phyloP scores from a whole-genome alignment of 2,329 filamentous ascomycete species.

The Aschersonia sp. region DNA sequence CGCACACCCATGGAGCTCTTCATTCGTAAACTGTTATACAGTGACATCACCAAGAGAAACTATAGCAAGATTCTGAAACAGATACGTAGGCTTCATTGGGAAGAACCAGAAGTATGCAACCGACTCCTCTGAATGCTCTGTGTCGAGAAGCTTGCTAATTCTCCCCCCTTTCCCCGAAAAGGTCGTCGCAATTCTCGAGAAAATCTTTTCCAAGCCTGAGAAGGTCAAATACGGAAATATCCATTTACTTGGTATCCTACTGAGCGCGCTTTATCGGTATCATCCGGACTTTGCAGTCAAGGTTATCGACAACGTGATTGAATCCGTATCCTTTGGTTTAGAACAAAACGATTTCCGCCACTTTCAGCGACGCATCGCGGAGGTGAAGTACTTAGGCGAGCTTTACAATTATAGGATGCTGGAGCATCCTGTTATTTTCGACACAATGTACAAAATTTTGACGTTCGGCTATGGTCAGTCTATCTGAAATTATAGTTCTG shows the following conservation, averaged over 20 bases:
- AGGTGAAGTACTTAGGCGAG: conserved; percentile 92
- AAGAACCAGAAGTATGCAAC: conserved; percentile 61
- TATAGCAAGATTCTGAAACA: conserved; percentile 90
- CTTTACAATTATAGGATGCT: conserved; percentile 97
- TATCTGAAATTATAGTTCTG: not conserved
- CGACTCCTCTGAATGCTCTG: no score
- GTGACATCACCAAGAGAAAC: conserved; percentile 87
- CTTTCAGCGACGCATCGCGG: conserved; percentile 85
- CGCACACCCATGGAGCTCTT: conserved; percentile 86
- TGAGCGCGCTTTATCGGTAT: conserved; percentile 79
- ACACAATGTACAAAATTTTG: conserved; percentile 85
- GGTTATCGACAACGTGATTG: conserved; percentile 84
- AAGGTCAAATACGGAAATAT: conserved; percentile 98
- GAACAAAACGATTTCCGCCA: conserved; percentile 97
- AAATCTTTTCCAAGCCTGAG: conserved; percentile 87
- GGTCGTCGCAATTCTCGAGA: conserved; percentile 66
- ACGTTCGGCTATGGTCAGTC: conserved; percentile 70
- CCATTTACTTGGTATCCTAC: conserved; percentile 77
- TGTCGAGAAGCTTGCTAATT: not conserved
- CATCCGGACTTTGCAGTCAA: conserved; percentile 81
- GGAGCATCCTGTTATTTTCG: conserved; percentile 89
- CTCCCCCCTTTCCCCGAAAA: conserved; percentile 8
- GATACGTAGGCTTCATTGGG: conserved; percentile 92
- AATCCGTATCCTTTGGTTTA: conserved; percentile 74
- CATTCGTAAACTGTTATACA: conserved; percentile 80